Evolutionary conservation across 1,139 yeast species (phyloP).

Genomic region (Candida sojae): DNA sequence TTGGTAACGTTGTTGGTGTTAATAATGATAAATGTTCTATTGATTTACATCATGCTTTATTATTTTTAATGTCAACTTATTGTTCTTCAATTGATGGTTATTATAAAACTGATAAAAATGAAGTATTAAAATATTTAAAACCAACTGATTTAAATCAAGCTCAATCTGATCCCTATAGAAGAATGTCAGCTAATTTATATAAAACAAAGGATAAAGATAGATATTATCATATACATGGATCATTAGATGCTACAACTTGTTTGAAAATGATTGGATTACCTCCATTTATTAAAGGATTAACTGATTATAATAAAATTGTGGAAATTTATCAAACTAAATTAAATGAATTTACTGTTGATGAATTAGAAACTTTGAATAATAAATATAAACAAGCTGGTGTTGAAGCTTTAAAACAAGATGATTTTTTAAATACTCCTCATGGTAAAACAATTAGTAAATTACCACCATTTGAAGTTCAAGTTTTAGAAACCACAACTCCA

Average conservation of each 20-base stretch:
- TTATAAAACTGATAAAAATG: slow-evolving; percentile 24
- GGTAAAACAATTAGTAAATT: slow-evolving; percentile 21
- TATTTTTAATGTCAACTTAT: slow-evolving; percentile 28
- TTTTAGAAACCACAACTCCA: slow-evolving; percentile 23
- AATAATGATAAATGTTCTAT: slow-evolving; percentile 11
- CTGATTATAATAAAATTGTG: slow-evolving; percentile 25
- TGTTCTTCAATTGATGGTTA: slow-evolving; percentile 28
- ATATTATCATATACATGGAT: slow-evolving; percentile 34
- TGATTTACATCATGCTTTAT: slow-evolving; percentile 28
- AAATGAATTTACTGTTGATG: slow-evolving; percentile 21
- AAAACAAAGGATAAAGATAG: slow-evolving; percentile 27
- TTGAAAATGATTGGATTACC: slow-evolving; percentile 35
- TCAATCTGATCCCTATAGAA: slow-evolving; percentile 28
- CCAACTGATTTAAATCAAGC: slow-evolving; percentile 28
- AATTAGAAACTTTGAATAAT: slow-evolving; percentile 20
- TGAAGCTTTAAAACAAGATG: slow-evolving; percentile 25
- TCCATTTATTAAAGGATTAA: slow-evolving; percentile 20
- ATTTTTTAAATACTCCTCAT: slow-evolving; percentile 27
- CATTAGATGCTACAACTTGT: slow-evolving; percentile 30
- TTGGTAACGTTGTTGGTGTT: slow-evolving; percentile 13
- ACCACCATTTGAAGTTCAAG: slow-evolving; percentile 24
- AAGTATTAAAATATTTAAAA: slow-evolving; percentile 20
- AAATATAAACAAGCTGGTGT: slow-evolving; percentile 29
- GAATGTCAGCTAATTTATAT: slow-evolving; percentile 34
- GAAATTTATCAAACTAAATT: slow-evolving; percentile 22